Evolutionary conservation across 768 basidiomycete genomes (phyloP), one percentile per base, ranked within the genome.

Genomic region (Coprinopsis marcescibilis): DNA sequence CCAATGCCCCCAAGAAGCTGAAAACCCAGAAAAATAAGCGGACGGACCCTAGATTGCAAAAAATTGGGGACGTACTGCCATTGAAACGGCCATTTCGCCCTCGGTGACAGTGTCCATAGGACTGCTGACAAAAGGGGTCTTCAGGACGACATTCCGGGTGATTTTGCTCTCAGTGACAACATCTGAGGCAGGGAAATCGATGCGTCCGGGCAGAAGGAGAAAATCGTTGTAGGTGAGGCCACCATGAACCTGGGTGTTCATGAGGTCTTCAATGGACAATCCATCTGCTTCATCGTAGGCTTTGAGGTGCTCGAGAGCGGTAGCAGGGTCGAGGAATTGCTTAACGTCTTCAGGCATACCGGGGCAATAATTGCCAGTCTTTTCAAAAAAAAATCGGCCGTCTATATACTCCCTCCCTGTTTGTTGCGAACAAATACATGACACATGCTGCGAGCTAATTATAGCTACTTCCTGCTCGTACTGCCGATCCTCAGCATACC

Each of bases 31-130:
- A 53, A 39, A 49, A 53, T 29, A 49, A 57, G 46, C 49, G 45
- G 30, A 44, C 45, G 20, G 38, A 38, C 26, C 23, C 11, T 37
- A 41, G 32, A 29, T 34, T 44, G 32, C 44, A 49, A 32, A 55
- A 37, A 46, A 26, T 38, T 20, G 37, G 39, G 38, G 46, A 67
- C 85, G 70, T 64, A 93, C 89, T 66, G 92, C 91, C 77, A 95
- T 82, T 41, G 84, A 72, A 61, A 95, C 91, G 24, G 90, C 91
- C 89, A 94, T 95, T 50, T 89, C 82, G 45, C 77, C 81, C 67
- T 97, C 96, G 1, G 96, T 98, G 56, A 98, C 96, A 36, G 96
- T 99, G 71, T 99, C 96, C 96, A 99, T 99, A 13, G 96, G 95
- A 43, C 90, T 94, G 64, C 91, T 95, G 73, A 97, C 73, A 69